Evolutionary conservation across 345 rosid species (phyloP).

Genomic region (Isatis tinctoria): DNA sequence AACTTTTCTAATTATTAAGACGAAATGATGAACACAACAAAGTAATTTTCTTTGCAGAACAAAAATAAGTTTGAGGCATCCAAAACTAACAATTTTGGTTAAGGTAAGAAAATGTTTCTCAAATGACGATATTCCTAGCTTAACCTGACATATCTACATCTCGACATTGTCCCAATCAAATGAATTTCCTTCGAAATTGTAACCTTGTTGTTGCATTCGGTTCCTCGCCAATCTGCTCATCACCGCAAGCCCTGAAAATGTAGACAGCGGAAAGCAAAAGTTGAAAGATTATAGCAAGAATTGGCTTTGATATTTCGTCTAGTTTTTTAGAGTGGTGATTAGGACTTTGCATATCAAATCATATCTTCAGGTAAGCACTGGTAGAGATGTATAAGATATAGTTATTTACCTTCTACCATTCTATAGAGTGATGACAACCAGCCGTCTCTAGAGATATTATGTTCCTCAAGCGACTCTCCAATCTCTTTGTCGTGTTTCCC

Average conservation of each 20-base stretch:
- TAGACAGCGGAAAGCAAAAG: constrained; percentile 1
- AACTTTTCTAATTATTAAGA: not conserved
- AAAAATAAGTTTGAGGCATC: not conserved
- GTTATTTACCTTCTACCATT: constrained; percentile 74
- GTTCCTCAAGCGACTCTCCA: constrained; percentile 43
- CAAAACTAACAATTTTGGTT: not conserved
- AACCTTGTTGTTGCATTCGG: constrained; percentile 48
- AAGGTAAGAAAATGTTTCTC: constrained; percentile 12
- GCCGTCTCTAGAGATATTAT: constrained; percentile 55
- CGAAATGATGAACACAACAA: not conserved
- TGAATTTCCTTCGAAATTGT: constrained; percentile 40
- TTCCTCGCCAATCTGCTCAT: constrained; percentile 67
- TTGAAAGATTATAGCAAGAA: not conserved
- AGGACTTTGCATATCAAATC: not conserved
- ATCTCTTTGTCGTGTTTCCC: constrained; percentile 74
- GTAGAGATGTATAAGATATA: not conserved
- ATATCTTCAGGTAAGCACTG: not conserved
- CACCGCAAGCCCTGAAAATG: constrained; percentile 64
- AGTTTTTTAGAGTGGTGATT: not conserved
- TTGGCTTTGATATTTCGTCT: not conserved
- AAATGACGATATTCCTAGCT: constrained; percentile 10
- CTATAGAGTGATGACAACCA: constrained; percentile 90
- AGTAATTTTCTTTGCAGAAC: constrained; percentile 4
- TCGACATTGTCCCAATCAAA: constrained; percentile 59
- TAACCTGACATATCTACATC: constrained; percentile 30